A percentile compares a stretch with the other conserved stretches of the same genome.
Conservation (phyloP, 1,139 yeast genomes). For the Pneumocystis jirovecii region DNA sequence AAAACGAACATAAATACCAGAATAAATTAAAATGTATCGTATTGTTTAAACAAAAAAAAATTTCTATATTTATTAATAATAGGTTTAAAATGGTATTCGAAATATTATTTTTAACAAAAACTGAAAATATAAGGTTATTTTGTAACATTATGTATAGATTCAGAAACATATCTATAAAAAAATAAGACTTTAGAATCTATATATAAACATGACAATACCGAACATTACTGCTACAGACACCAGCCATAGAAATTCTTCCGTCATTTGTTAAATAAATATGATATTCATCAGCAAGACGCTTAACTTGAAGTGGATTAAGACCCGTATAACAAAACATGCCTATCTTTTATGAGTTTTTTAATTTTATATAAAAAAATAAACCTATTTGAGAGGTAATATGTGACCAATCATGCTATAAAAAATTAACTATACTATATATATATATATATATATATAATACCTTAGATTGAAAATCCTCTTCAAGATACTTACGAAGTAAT, state of each 20-base stretch:
- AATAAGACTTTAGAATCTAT: not conserved
- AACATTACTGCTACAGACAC: constrained; percentile 68
- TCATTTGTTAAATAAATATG: constrained; percentile 44
- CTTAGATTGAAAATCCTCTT: constrained; percentile 49
- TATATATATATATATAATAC: not conserved
- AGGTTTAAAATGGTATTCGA: not conserved
- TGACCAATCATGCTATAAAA: constrained; percentile 56
- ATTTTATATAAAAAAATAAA: not conserved
- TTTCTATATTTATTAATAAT: not conserved
- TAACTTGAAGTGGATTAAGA: constrained; percentile 62
- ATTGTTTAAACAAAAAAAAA: not conserved
- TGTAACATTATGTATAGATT: not conserved
- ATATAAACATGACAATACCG: constrained; percentile 29
- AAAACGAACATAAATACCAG: not conserved
- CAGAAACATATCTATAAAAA: not conserved
- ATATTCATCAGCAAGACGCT: constrained; percentile 58
- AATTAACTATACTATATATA: not conserved
- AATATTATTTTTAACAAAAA: not conserved
- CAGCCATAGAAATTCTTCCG: constrained; percentile 89
- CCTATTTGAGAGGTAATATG: constrained; percentile 44
- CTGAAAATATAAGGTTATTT: not conserved
- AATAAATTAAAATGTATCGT: not conserved
- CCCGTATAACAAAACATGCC: constrained; percentile 98
- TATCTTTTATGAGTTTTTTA: constrained; percentile 37
- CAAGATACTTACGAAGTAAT: constrained; percentile 45